Base-by-base conservation (phyloP, 192 early-diverging fungal species). In the Chytriomyces sp. region DNA sequence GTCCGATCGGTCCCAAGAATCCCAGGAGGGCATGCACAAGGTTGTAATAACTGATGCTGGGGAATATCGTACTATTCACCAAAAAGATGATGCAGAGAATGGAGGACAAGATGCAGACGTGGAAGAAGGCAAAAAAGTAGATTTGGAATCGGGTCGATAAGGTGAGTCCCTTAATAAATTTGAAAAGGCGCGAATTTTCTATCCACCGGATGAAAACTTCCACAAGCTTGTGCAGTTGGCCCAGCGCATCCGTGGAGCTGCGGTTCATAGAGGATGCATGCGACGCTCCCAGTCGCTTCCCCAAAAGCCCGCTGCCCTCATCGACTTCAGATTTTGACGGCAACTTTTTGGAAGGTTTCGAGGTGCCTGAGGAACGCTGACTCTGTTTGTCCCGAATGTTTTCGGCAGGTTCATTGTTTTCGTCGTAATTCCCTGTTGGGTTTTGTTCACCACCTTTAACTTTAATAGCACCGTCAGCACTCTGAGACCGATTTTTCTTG, bases 211-310 rank as follows among this genome's bases (percentile, higher is more conserved):
- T 5, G 30, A 28, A 64, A 12, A 44, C 22, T 26, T 64, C 39
- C 17, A 44, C 5, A 28, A 30, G 26, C 36, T 19, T 44, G 25
- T 44, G 8, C n/a, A 44, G 14, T 17, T 38, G 28, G 5, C 39
- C 41, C 0, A 64, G 41, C 8, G 49, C 6, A 31, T 64, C 63
- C 12, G 14, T 64, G 22, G 63, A 64, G n/a, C 39, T 0, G 2
- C n/a, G n/a, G n/a, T 64, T 64, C 37, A 64, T 17, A 17, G 63
- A 64, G 4, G 63, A 64, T 49, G 39, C 63, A 64, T 37, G 37
- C 0, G 59, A 61, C 0, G n/a, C n/a, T n/a, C n/a, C n/a, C n/a
- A n/a, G n/a, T n/a, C n/a, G n/a, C n/a, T n/a, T n/a, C n/a, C n/a
- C n/a, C n/a, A n/a, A n/a, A n/a, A n/a, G n/a, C n/a, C n/a, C n/a